Conservation (phyloP, 768 basidiomycete species). For the Candolleomyces eurysporus region DNA sequence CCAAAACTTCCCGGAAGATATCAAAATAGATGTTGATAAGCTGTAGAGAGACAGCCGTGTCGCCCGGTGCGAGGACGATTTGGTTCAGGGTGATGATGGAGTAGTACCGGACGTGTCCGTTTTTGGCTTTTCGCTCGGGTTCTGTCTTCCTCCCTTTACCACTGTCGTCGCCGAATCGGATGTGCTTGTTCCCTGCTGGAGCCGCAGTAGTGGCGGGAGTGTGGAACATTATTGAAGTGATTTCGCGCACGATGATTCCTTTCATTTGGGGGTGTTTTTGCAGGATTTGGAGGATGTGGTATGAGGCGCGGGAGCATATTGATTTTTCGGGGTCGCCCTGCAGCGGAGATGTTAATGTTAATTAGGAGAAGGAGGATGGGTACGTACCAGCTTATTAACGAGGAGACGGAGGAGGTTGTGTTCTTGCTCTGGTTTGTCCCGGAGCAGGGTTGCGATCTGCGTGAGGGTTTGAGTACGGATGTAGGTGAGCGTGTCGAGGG, state of each 20-base stretch:
- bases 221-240: constrained; percentile 73
- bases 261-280: constrained; percentile 96
- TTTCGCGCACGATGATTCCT: constrained; percentile 81
- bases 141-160: constrained; percentile 28
- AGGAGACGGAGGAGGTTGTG: constrained; percentile 91
- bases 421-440: constrained; percentile 94
- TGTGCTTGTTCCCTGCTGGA: constrained; percentile 37
- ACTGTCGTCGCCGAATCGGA: constrained; percentile 48
- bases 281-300: constrained; percentile 84
- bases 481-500: constrained; percentile 83
- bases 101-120: constrained; percentile 86
- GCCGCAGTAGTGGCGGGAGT: constrained; percentile 33
- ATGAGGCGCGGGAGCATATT: constrained; percentile 86
- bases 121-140: constrained; percentile 45
- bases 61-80: constrained; percentile 67
- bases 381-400: constrained; percentile 86
- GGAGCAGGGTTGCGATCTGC: constrained; percentile 76
- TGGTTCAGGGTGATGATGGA: constrained; percentile 94
- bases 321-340: constrained; percentile 89
- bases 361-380: neutral
- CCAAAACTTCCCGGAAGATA: constrained; percentile 86
- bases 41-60: constrained; percentile 70
- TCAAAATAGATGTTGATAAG: constrained; percentile 93
- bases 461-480: constrained; percentile 83
- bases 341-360: neutral